Conservation (phyloP, 1,139 yeast genomes). For the Candida pseudoviswanathii region DNA sequence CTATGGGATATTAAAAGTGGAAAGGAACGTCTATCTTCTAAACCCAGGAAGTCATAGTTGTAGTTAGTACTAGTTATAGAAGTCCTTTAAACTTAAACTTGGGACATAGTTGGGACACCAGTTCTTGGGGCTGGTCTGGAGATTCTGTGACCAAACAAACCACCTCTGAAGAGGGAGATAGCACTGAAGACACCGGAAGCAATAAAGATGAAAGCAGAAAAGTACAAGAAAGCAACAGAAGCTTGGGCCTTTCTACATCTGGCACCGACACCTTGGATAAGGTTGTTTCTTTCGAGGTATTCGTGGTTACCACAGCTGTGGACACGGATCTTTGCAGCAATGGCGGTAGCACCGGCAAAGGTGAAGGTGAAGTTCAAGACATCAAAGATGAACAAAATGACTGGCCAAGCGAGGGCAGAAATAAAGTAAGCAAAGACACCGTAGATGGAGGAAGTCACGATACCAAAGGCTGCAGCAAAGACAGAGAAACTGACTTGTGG, state of each 20-base stretch:
- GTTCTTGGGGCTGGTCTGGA: constrained; percentile 58
- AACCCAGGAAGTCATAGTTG: background rate
- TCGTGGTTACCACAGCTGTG: constrained; percentile 78
- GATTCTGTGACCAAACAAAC: constrained; percentile 64
- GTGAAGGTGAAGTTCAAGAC: constrained; percentile 88
- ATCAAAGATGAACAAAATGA: constrained; percentile 72
- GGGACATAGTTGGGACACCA: constrained; percentile 88
- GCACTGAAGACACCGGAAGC: constrained; percentile 67
- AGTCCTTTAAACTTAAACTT: constrained; percentile 51
- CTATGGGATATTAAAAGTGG: background rate
- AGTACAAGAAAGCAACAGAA: constrained; percentile 84
- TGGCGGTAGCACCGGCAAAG: constrained; percentile 90
- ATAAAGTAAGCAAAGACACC: constrained; percentile 79
- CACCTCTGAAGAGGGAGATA: constrained; percentile 62
- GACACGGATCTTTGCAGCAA: constrained; percentile 84
- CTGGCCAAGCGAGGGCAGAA: constrained; percentile 85
- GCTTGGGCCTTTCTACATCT: constrained; percentile 98
- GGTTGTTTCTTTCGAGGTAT: constrained; percentile 65
- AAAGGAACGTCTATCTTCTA: background rate
- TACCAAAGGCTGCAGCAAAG: constrained; percentile 84
- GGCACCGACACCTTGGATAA: constrained; percentile 72
- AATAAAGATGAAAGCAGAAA: constrained; percentile 76
- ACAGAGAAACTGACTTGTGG: constrained; percentile 89
- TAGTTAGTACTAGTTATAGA: too few relatives aligned
- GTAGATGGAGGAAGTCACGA: constrained; percentile 77